phyloP scores from a whole-genome alignment of 805 yeast genomes.

The Hanseniaspora valbyensis region DNA sequence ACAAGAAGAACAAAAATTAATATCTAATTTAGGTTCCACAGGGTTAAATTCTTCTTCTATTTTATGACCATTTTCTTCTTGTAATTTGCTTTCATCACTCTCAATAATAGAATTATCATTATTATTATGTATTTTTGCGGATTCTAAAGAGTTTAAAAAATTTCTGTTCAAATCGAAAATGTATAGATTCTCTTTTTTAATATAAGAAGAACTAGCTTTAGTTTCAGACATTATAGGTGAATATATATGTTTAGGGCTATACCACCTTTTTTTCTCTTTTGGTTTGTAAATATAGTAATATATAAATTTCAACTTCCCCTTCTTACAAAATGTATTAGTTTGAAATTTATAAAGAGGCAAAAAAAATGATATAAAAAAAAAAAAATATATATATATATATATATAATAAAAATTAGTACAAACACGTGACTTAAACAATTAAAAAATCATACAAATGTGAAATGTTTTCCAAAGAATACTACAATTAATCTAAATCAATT shows the following conservation, averaged over 20 bases:
- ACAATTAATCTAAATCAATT: neutral
- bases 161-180: constrained; percentile 36
- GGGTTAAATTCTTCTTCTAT: constrained; percentile 14
- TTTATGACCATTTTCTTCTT: neutral
- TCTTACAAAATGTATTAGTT: too few species aligned
- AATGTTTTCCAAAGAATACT: neutral
- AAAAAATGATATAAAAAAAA: too few species aligned
- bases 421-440: too few species aligned
- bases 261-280: neutral
- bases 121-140: constrained; percentile 48
- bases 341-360: too few species aligned
- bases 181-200: constrained; percentile 35
- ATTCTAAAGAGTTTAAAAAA: constrained; percentile 37
- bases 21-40: constrained; percentile 3
- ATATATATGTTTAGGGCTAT: neutral
- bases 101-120: constrained; percentile 28
- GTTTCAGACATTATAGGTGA: neutral
- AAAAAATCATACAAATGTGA: too few species aligned
- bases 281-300: too few species aligned
- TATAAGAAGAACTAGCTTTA: neutral
- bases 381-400: too few species aligned
- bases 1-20: constrained; percentile 23
- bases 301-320: too few species aligned
- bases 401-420: too few species aligned
- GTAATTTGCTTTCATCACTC: constrained; percentile 2